Percentiles rank a stretch among this genome's conserved stretches.
Evolutionary conservation across 371 early-diverging fungal genomes (phyloP).

Genomic region (Lichtheimia ornata): DNA sequence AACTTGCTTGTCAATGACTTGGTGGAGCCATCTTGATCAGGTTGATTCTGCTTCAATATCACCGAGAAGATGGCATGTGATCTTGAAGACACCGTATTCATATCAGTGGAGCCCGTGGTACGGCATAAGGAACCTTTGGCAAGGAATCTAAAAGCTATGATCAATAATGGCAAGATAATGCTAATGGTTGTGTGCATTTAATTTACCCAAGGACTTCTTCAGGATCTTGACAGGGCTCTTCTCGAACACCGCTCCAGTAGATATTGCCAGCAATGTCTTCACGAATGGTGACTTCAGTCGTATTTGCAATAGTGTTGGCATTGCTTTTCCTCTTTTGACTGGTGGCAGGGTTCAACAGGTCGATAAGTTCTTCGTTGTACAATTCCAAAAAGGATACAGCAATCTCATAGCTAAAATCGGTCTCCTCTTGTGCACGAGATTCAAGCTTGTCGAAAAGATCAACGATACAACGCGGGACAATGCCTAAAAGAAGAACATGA

Average conservation of each 20-base stretch:
- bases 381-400: slow-evolving; percentile 91
- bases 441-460: slow-evolving; percentile 58
- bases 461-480: slow-evolving; percentile 85
- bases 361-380: slow-evolving; percentile 96
- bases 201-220: slow-evolving; percentile 74
- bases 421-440: slow-evolving; percentile 41
- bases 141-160: slow-evolving; percentile 33
- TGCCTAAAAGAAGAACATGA: slow-evolving; percentile 59
- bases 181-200: background rate
- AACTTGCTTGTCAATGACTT: slow-evolving; percentile 65
- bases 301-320: slow-evolving; percentile 8
- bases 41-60: slow-evolving; percentile 64
- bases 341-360: slow-evolving; percentile 68
- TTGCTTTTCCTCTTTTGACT: slow-evolving; percentile 12
- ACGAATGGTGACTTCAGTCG: slow-evolving; percentile 66
- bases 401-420: slow-evolving; percentile 61
- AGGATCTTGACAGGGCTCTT: slow-evolving; percentile 74
- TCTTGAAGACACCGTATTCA: slow-evolving; percentile 97
- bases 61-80: slow-evolving; percentile 98
- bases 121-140: slow-evolving; percentile 83
- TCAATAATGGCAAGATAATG: background rate
- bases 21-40: slow-evolving; percentile 12
- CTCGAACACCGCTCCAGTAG: slow-evolving; percentile 87
- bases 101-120: slow-evolving; percentile 96
- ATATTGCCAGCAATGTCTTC: slow-evolving; percentile 94